phyloP scores from a whole-genome alignment of 139 green algal species.

The Closterium sp. region DNA sequence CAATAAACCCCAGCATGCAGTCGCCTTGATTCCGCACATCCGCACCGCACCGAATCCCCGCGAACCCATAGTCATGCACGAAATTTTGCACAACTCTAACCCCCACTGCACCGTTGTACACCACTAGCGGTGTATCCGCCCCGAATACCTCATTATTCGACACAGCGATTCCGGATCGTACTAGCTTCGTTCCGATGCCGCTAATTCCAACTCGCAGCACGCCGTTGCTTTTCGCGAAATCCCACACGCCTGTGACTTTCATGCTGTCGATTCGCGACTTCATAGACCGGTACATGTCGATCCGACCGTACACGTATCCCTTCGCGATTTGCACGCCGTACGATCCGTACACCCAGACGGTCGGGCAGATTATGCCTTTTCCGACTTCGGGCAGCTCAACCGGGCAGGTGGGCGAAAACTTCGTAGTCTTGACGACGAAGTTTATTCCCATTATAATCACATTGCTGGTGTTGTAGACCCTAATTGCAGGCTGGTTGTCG shows the following conservation, averaged over 20 bases:
- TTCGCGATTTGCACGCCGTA: neutral
- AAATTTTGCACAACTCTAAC: neutral
- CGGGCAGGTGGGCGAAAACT: neutral
- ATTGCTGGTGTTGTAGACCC: slow-evolving; percentile 6
- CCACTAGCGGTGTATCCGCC: neutral
- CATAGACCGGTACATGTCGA: neutral
- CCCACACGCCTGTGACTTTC: neutral
- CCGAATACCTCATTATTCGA: neutral
- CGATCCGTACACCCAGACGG: neutral
- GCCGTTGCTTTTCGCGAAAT: neutral
- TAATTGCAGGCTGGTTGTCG: neutral
- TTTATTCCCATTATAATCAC: slow-evolving; percentile 8
- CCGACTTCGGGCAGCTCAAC: neutral
- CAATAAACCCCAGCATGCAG: neutral
- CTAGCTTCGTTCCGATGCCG: neutral
- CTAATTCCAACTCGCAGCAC: neutral
- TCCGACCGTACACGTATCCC: neutral
- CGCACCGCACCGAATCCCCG: neutral
- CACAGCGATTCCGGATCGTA: neutral
- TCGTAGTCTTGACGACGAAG: neutral
- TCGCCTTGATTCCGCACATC: neutral
- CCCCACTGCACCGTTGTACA: neutral
- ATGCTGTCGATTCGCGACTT: neutral
- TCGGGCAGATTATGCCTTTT: neutral
- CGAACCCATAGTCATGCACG: neutral